These are phyloP conservation scores for Brassica nigra DNA, from an alignment of 345 rosid species.

Conservation along the genomic window DNA sequence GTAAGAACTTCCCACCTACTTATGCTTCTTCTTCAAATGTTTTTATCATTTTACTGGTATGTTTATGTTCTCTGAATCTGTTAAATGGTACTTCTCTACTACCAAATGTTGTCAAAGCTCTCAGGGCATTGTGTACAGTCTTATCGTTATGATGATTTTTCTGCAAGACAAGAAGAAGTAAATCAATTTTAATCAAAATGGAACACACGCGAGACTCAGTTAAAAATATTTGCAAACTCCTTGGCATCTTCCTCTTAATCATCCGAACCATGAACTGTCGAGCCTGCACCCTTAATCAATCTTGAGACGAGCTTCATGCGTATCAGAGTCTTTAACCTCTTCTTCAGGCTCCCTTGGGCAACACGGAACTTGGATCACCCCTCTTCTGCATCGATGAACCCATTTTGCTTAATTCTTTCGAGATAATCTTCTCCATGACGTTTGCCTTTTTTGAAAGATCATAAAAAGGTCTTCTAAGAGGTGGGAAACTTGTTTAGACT, in stretches of 20 bases:
- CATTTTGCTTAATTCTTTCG: slow-evolving; percentile 54
- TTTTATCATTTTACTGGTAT: slow-evolving; percentile 11
- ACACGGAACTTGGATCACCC: slow-evolving; percentile 52
- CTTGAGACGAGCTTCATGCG: slow-evolving; percentile 60
- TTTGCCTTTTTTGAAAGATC: slow-evolving; percentile 51
- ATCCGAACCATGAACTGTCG: slow-evolving; percentile 76
- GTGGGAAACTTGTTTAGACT: slow-evolving; percentile 22
- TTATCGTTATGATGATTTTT: neutral
- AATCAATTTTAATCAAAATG: neutral
- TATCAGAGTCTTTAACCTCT: slow-evolving; percentile 64
- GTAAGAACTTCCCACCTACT: slow-evolving; percentile 31
- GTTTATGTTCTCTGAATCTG: slow-evolving; percentile 19
- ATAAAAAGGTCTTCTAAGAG: neutral
- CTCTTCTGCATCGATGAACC: slow-evolving; percentile 57
- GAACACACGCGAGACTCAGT: neutral
- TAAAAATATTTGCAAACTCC: slow-evolving; percentile 46
- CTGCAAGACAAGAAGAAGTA: neutral
- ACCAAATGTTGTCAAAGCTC: slow-evolving; percentile 18
- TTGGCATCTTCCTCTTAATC: slow-evolving; percentile 63
- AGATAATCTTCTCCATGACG: slow-evolving; percentile 63
- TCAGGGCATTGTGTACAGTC: slow-evolving; percentile 28
- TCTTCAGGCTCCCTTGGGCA: slow-evolving; percentile 66
- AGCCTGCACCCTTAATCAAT: slow-evolving; percentile 69
- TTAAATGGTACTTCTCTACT: slow-evolving; percentile 16
- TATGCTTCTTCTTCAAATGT: slow-evolving; percentile 28